These are phyloP conservation scores for Talaromyces piceae DNA, from an alignment of 2,329 filamentous ascomycete species.

Conservation along the genomic window DNA sequence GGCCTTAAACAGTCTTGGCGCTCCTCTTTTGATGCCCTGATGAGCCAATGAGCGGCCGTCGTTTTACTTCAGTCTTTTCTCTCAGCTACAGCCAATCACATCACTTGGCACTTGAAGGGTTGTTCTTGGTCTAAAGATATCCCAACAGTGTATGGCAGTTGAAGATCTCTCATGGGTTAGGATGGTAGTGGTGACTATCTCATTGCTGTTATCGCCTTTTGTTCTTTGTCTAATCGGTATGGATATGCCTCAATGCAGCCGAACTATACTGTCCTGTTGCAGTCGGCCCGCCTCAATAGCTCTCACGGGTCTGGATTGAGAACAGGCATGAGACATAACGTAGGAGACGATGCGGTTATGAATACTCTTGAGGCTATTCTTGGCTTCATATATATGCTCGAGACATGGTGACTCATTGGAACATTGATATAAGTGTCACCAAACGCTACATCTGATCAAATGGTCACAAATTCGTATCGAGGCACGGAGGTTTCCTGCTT, in stretches of 20 bases:
- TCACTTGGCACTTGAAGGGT: background rate
- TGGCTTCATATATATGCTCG: too few species aligned
- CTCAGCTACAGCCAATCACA: background rate
- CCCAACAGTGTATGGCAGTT: background rate
- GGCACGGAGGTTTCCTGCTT: background rate
- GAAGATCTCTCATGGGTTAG: background rate
- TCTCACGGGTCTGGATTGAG: too few species aligned
- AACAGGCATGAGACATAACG: too few species aligned
- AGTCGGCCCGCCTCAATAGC: too few species aligned
- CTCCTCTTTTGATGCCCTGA: background rate
- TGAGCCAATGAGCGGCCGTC: background rate
- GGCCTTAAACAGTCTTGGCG: background rate
- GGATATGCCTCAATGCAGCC: slow-evolving; percentile 12
- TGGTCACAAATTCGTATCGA: background rate
- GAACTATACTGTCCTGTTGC: background rate
- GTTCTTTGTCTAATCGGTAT: slow-evolving; percentile 10
- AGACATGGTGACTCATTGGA: too few species aligned
- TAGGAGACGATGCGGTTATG: too few species aligned
- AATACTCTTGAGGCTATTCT: too few species aligned
- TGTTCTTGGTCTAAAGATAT: background rate
- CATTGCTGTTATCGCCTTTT: background rate
- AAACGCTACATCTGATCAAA: too few species aligned
- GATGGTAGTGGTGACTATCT: background rate
- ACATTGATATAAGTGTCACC: too few species aligned
- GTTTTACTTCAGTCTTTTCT: background rate